Percentiles rank a stretch among this genome's conserved stretches.
phyloP scores from a whole-genome alignment of 1,284 basidiomycete species.

The Rhodotorula sp. region DNA sequence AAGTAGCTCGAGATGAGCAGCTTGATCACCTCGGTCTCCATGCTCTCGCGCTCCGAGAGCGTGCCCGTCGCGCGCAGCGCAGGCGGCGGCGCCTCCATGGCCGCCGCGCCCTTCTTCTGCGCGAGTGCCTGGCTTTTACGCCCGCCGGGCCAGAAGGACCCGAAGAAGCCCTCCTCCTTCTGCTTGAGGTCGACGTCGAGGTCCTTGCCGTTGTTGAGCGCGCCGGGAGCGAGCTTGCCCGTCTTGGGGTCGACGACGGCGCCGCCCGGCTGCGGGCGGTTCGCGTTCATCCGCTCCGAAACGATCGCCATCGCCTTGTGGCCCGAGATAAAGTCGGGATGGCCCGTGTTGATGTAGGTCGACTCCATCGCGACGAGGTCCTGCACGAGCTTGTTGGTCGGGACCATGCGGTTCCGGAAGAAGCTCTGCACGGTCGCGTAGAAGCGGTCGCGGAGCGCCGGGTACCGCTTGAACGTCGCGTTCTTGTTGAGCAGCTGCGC shows the following conservation, averaged over 20 bases:
- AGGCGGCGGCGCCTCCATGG: conserved; percentile 90
- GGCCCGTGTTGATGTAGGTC: conserved; percentile 98
- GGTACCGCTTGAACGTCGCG: conserved; percentile 91
- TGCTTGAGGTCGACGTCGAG: conserved; percentile 80
- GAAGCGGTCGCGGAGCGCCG: conserved; percentile 89
- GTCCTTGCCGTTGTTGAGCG: conserved; percentile 88
- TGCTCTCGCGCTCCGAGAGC: conserved; percentile 89
- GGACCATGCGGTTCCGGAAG: conserved; percentile 89
- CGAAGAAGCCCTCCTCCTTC: conserved; percentile 91
- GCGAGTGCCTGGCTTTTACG: conserved; percentile 56
- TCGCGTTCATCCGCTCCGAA: conserved; percentile 73
- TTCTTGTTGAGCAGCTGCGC: conserved; percentile 86
- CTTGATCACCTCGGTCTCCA: conserved; percentile 99
- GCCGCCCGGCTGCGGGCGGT: conserved; percentile 59
- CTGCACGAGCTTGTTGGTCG: conserved; percentile 89
- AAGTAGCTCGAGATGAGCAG: conserved; percentile 67
- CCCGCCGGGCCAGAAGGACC: conserved; percentile 78
- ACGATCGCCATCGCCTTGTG: conserved; percentile 95
- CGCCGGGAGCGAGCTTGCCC: conserved; percentile 62
- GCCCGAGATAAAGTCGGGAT: conserved; percentile 95
- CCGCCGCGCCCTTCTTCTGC: conserved; percentile 73
- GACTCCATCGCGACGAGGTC: conserved; percentile 96
- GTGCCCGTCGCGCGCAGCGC: conserved; percentile 90
- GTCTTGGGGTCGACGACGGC: conserved; percentile 69
- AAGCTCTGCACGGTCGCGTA: conserved; percentile 92